Evolutionary conservation across 2,329 filamentous ascomycete species (phyloP), one percentile per base, ranked within the genome.

Genomic region (Alternaria viburni): DNA sequence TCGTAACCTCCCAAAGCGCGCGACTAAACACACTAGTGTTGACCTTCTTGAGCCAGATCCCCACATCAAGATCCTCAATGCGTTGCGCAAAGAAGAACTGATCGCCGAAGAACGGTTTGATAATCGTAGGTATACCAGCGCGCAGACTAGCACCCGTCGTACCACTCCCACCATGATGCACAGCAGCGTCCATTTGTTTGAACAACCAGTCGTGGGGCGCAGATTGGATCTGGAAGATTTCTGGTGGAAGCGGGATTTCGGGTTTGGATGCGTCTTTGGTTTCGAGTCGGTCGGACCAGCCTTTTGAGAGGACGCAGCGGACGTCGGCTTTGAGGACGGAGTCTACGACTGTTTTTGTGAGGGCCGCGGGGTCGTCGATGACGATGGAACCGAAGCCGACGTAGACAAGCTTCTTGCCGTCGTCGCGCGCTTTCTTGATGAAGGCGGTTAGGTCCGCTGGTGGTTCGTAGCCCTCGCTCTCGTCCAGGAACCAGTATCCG

Each of bases 141-240:
- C 96, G 87, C 52, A 99, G 84, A 78, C 93, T 97, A 1, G 96
- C 96, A 2, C 96, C 96, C 0, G 96, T 99, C 0, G 96, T 99
- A 2, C 96, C 96, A 5, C 93, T 93, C 6, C 96, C 96, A 51
- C 96, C 96, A 75, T 99, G 96, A 77, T 99, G 96, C 8, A 92
- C 93, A 4, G 92, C 95, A 5, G 95, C 96, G 75, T 99, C 96
- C 60, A 99, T 93, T 76, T 97, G 94, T 43, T 85, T 86, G 81
- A 99, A 99, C 2, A 99, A 85, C 96, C 96, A 99, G 81, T 98
- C 96, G 74, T 99, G 96, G 0, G 96, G 96, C 3, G 93, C 94
- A 9, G 92, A 90, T 74, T 94, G 91, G 78, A 99, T 98, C 77
- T 92, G 89, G 74, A 92, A 88, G 49, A 99, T 96, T 72, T 95